These are phyloP conservation scores for Aspergillus carlsbadensis DNA, from an alignment of 495 filamentous ascomycete genomes.

Conservation along the genomic window DNA sequence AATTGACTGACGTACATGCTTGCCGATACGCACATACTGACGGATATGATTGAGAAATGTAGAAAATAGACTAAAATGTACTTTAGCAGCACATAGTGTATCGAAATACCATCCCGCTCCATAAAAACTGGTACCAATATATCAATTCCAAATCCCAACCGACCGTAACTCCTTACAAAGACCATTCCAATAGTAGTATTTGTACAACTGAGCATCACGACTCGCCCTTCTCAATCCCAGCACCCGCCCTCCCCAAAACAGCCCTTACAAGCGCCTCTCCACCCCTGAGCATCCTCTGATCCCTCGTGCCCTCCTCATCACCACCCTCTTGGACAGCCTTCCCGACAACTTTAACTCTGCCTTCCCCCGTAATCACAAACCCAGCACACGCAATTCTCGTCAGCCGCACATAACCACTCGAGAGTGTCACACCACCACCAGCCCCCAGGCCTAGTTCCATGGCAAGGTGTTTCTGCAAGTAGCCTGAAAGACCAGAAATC, in stretches of 20 bases:
- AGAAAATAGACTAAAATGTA: too few species aligned
- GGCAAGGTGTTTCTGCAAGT: slow-evolving; percentile 48
- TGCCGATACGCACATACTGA: neutral
- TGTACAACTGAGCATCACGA: neutral
- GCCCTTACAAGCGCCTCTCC: slow-evolving; percentile 53
- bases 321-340: slow-evolving; percentile 14
- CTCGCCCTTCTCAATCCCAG: neutral
- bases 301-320: slow-evolving; percentile 13
- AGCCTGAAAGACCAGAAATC: slow-evolving; percentile 39
- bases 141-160: neutral
- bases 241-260: slow-evolving; percentile 21
- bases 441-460: slow-evolving; percentile 44
- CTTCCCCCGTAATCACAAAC: slow-evolving; percentile 53
- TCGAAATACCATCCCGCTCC: neutral
- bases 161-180: neutral
- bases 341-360: slow-evolving; percentile 52
- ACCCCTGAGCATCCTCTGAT: slow-evolving; percentile 10
- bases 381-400: slow-evolving; percentile 52
- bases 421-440: slow-evolving; percentile 1
- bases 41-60: too few species aligned
- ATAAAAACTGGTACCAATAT: neutral
- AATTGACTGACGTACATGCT: neutral
- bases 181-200: too few species aligned
- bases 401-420: slow-evolving; percentile 42
- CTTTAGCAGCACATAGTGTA: neutral